Evolutionary conservation across 2,329 filamentous ascomycete species (phyloP).

Genomic region (Diplodia mutila): DNA sequence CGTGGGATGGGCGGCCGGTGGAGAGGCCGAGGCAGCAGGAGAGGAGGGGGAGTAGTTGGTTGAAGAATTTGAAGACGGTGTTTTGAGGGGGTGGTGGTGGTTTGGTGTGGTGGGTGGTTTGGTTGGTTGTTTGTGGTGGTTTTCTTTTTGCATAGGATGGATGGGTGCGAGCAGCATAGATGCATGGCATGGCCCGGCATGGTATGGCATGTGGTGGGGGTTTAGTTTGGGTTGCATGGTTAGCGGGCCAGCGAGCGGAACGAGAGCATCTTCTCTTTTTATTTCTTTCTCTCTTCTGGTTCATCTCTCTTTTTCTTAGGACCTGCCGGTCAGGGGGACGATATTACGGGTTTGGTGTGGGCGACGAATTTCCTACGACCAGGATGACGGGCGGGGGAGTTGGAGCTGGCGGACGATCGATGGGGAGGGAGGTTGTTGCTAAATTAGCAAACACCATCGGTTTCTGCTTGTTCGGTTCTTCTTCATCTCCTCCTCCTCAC

Average conservation of each 20-base stretch:
- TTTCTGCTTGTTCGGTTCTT: neutral
- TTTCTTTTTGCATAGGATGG: neutral
- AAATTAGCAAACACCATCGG: neutral
- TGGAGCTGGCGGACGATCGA: neutral
- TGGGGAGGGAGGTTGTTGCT: too few relatives aligned
- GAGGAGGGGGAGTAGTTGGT: conserved; percentile 24
- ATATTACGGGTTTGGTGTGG: neutral
- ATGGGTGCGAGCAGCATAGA: neutral
- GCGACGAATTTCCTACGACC: neutral
- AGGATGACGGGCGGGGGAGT: neutral
- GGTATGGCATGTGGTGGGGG: neutral
- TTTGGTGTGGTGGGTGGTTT: neutral
- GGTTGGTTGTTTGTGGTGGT: too few relatives aligned
- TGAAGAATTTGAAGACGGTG: conserved; percentile 25
- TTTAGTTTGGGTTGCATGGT: neutral
- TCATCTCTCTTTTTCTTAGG: neutral
- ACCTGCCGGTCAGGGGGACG: neutral
- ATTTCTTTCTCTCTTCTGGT: neutral
- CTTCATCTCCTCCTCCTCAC: neutral
- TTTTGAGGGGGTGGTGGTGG: conserved; percentile 9
- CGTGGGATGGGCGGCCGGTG: conserved; percentile 24
- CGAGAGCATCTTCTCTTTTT: neutral
- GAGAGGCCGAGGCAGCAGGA: conserved; percentile 11
- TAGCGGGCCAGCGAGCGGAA: neutral
- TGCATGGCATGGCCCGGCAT: too few relatives aligned